Evolutionary conservation across 176 grass and related monocot genomes (phyloP), one percentile per base, ranked within the genome.

Genomic region (Triticum timopheevii): DNA sequence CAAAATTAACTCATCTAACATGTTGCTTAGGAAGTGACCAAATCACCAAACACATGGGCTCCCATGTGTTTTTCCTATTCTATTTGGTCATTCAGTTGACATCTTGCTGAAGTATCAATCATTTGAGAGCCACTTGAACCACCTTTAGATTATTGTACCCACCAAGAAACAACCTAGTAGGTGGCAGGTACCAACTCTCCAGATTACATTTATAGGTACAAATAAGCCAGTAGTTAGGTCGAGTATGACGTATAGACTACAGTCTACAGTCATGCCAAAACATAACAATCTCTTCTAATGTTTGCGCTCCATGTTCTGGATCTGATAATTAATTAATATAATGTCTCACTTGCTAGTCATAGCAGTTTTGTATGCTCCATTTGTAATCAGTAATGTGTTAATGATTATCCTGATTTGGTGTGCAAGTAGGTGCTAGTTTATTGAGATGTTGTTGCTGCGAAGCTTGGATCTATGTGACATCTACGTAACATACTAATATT

Each of bases 101-200:
- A 80, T 25, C 50, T 61, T 30, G 10, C 75, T 63, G 30, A 61
- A 86, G n/a, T 70, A 58, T 84, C 62, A 78, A 82, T 65, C 86
- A 88, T 87, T 84, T 78, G 82, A 91, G 42, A 85, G 73, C 54
- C 25, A 88, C 76, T 85, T 13, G 78, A 91, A 88, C 70, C 65
- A 78, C 86, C 82, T 83, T 80, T 71, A 19, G 13, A 76, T 82
- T 77, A 80, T 84, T 91, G 77, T 42, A 80, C 52, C 65, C 61
- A 82, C 30, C 56, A 23, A 86, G 52, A 77, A 86, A 80, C 78
- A 87, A 47, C 12, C 74, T 58, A 87, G 58, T 87, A 83, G 84
- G 85, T 83, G 73, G 74, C 71, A 90, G 75, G 61, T 79, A 87
- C 80, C 80, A 75, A 72, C 80, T 87, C 85, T 75, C 11, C 11